These are phyloP conservation scores for Penicillium decumbens DNA, from an alignment of 2,329 filamentous ascomycete genomes.

Conservation along the genomic window DNA sequence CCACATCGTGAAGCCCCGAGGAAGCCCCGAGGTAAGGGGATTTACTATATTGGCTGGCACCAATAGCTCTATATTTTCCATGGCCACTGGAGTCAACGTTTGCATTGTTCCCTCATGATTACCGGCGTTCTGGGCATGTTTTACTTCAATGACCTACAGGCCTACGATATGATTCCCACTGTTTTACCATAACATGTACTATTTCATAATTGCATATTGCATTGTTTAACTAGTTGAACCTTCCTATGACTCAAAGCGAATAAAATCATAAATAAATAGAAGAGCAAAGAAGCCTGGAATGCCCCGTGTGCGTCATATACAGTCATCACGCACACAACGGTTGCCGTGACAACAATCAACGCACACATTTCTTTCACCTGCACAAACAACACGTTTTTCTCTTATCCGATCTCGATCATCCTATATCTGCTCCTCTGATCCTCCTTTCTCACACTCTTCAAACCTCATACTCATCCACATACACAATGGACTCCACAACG, in stretches of 20 bases:
- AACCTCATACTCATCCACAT: not conserved
- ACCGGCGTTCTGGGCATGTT: conserved; percentile 6
- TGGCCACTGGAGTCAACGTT: not conserved
- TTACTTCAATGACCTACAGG: conserved; percentile 5
- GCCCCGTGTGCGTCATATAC: conserved; percentile 3
- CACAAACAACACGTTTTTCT: conserved; percentile 26
- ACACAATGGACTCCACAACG: conserved; percentile 33
- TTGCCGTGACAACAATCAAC: conserved; percentile 42
- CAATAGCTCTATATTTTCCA: not conserved
- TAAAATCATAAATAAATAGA: not conserved
- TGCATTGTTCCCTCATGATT: conserved; percentile 1
- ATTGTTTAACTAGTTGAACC: conserved; percentile 3
- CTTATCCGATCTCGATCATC: conserved; percentile 19
- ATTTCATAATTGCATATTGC: conserved; percentile 2
- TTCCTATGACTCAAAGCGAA: not conserved
- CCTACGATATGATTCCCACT: conserved; percentile 11
- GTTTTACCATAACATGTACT: conserved; percentile 1
- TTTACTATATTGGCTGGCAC: conserved; percentile 1
- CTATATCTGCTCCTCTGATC: not conserved
- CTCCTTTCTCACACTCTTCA: not conserved
- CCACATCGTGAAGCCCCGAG: not conserved
- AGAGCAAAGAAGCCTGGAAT: conserved; percentile 1
- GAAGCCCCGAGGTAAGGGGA: not conserved
- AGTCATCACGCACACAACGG: conserved; percentile 8
- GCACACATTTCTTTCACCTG: conserved; percentile 23